Conservation (phyloP, 1,284 basidiomycete species). For the Sanguinoderma infundibulare region DNA sequence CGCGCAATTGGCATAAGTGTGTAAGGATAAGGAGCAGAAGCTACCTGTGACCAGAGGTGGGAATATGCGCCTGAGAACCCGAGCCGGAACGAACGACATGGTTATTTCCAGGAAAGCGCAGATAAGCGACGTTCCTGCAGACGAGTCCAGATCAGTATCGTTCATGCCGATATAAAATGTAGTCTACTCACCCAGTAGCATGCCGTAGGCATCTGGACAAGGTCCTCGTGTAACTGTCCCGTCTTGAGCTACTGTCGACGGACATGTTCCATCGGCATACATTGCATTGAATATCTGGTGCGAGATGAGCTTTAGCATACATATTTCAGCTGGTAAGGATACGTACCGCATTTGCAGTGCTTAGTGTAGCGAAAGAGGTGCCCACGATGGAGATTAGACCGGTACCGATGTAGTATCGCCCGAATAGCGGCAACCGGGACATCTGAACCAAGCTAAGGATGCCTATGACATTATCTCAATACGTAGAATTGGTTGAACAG, state of each 20-base stretch:
- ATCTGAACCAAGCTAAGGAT: conserved; percentile 80
- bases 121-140: conserved; percentile 72
- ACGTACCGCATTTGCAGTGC: conserved; percentile 71
- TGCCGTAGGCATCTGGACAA: conserved; percentile 85
- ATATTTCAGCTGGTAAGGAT: background rate
- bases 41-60: conserved; percentile 83
- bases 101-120: conserved; percentile 84
- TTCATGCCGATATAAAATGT: too few relatives aligned
- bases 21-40: conserved; percentile 15
- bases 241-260: conserved; percentile 58
- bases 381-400: conserved; percentile 87
- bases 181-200: conserved; percentile 60
- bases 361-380: conserved; percentile 83
- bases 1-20: background rate
- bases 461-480: conserved; percentile 40
- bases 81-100: conserved; percentile 74
- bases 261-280: conserved; percentile 82
- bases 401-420: conserved; percentile 72
- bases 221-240: conserved; percentile 63
- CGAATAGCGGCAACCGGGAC: conserved; percentile 65
- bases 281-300: conserved; percentile 65
- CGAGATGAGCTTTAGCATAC: background rate
- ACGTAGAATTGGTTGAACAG: background rate
- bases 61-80: conserved; percentile 70
- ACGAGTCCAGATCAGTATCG: conserved; percentile 3